These are phyloP conservation scores for Alectoria sarmentosa DNA, from an alignment of 495 filamentous ascomycete species.

Conservation along the genomic window DNA sequence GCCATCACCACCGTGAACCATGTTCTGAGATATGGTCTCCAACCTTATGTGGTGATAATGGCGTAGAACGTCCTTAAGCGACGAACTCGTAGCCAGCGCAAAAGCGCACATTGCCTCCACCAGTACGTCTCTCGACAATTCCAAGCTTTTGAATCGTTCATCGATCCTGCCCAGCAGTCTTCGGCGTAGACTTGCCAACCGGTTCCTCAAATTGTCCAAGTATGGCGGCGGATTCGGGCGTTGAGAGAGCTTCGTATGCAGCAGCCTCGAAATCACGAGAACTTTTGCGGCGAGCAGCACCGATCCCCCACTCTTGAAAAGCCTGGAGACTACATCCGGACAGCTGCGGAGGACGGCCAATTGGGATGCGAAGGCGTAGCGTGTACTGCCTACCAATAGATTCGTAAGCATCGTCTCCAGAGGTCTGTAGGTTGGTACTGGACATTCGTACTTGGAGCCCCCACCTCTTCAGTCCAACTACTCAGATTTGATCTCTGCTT, in stretches of 20 bases:
- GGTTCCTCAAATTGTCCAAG: slow-evolving; percentile 55
- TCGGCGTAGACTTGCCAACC: slow-evolving; percentile 51
- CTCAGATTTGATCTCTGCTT: slow-evolving; percentile 57
- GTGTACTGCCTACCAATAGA: slow-evolving; percentile 40
- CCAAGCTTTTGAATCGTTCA: slow-evolving; percentile 50
- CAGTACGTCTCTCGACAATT: slow-evolving; percentile 46
- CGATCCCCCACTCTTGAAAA: slow-evolving; percentile 51
- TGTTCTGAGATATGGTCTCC: slow-evolving; percentile 54
- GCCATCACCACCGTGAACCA: slow-evolving; percentile 35
- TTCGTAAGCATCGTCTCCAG: slow-evolving; percentile 5
- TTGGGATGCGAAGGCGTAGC: slow-evolving; percentile 53
- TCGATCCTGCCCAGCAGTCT: slow-evolving; percentile 61
- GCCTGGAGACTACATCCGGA: slow-evolving; percentile 45
- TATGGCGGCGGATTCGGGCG: slow-evolving; percentile 43
- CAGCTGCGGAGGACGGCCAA: slow-evolving; percentile 56
- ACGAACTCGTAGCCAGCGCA: slow-evolving; percentile 73
- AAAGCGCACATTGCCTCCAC: slow-evolving; percentile 73
- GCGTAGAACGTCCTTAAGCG: slow-evolving; percentile 68
- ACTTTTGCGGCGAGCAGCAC: slow-evolving; percentile 70
- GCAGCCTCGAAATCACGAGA: slow-evolving; percentile 63
- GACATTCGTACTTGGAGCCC: slow-evolving; percentile 38
- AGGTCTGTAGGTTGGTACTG: not conserved
- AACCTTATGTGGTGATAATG: slow-evolving; percentile 74
- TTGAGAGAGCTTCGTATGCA: slow-evolving; percentile 60
- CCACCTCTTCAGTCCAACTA: slow-evolving; percentile 46